A percentile compares a stretch with the other conserved stretches of the same genome.
Evolutionary conservation across 495 filamentous ascomycete species (phyloP).

Genomic region (Penicillium pulvis): DNA sequence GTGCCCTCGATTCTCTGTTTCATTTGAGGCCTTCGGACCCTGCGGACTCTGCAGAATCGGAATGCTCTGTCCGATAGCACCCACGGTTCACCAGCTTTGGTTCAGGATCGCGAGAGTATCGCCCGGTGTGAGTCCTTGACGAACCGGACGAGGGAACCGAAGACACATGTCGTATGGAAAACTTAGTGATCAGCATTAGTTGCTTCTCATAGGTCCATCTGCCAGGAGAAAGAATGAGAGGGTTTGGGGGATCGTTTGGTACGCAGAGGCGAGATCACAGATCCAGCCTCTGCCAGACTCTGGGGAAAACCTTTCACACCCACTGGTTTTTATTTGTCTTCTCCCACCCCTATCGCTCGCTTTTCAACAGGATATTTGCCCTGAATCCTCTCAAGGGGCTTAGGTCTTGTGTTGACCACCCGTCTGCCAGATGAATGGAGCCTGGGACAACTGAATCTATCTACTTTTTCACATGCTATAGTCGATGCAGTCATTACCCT

Average conservation of each 20-base stretch:
- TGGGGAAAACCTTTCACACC: conserved; percentile 2
- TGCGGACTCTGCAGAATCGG: conserved; percentile 1
- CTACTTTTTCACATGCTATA: not conserved
- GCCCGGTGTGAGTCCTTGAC: conserved; percentile 19
- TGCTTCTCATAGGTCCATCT: conserved; percentile 9
- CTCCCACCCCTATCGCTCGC: not conserved
- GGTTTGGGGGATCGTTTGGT: conserved; percentile 1
- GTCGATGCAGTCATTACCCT: not conserved
- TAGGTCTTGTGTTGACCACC: not conserved
- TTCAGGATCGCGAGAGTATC: conserved; percentile 15
- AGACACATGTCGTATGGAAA: conserved; percentile 10
- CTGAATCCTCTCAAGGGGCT: not conserved
- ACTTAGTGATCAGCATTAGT: not conserved
- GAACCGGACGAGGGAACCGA: conserved; percentile 28
- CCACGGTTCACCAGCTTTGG: conserved; percentile 14
- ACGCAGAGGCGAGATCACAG: conserved; percentile 13
- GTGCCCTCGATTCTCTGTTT: not conserved
- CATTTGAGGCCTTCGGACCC: not conserved
- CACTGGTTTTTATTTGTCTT: not conserved
- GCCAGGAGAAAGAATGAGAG: not conserved
- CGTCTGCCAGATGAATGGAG: too few species aligned
- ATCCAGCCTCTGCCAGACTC: conserved; percentile 8
- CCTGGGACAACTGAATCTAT: not conserved
- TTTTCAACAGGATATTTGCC: not conserved
- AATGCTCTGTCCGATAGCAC: not conserved